Evolutionary conservation across 148 eudicot species (phyloP).

Genomic region (Rhododendron vialii): DNA sequence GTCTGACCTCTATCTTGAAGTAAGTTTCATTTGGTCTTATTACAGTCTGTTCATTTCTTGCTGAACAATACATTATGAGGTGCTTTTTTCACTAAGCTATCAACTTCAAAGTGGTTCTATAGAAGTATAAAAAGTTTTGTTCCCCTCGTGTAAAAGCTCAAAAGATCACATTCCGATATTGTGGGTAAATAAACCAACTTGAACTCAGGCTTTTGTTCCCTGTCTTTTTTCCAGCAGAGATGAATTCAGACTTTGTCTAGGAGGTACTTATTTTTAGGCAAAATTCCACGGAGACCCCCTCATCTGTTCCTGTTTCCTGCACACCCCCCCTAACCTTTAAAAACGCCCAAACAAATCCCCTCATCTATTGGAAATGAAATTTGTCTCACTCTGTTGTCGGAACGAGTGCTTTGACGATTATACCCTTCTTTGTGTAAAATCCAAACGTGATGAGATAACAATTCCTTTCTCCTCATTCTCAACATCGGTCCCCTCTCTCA

Average conservation of each 20-base stretch:
- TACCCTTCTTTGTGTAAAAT: background rate
- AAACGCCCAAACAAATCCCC: background rate
- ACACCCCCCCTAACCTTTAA: too few relatives aligned
- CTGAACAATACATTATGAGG: background rate
- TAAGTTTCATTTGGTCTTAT: conserved; percentile 30
- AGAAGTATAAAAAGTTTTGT: background rate
- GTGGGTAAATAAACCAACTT: background rate
- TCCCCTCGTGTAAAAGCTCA: background rate
- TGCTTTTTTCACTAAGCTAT: background rate
- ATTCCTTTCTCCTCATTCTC: too few relatives aligned
- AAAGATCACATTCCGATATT: background rate
- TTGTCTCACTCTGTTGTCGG: background rate
- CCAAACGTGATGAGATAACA: too few relatives aligned
- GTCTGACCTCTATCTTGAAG: conserved; percentile 67
- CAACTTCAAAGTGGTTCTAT: background rate
- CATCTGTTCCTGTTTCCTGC: too few relatives aligned
- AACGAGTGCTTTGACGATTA: background rate
- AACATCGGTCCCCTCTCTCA: too few relatives aligned
- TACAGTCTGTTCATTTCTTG: background rate
- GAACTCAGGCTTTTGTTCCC: background rate
- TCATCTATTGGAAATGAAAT: too few relatives aligned
- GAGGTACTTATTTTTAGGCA: background rate
- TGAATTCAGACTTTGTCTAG: background rate
- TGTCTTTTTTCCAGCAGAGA: background rate
- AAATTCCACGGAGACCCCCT: background rate